These are phyloP conservation scores for Plasmodium knowlesi DNA, from an alignment of 169 alveolate species.

Conservation along the genomic window DNA sequence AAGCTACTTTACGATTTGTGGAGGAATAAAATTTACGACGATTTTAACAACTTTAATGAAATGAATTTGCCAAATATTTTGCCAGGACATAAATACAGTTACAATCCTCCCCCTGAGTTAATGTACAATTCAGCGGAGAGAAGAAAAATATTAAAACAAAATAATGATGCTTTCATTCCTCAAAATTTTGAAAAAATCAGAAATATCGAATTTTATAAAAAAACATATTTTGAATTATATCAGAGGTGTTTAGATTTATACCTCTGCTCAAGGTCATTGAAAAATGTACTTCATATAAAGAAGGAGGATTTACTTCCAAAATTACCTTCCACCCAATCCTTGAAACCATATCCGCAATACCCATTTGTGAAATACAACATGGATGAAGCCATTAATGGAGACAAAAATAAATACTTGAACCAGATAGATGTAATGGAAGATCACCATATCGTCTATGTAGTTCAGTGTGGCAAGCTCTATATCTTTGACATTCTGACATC, in stretches of 20 bases:
- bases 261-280: conserved; percentile 51
- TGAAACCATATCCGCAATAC: conserved; percentile 63
- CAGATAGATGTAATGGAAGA: conserved; percentile 51
- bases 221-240: conserved; percentile 66
- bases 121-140: conserved; percentile 16
- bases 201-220: conserved; percentile 57
- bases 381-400: background rate
- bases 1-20: conserved; percentile 49
- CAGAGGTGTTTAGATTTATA: conserved; percentile 72
- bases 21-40: conserved; percentile 64
- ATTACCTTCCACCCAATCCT: conserved; percentile 38
- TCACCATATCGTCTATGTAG: conserved; percentile 17
- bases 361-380: conserved; percentile 35
- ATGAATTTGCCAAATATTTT: conserved; percentile 51
- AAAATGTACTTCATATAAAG: conserved; percentile 59
- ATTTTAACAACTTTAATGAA: conserved; percentile 19
- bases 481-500: conserved; percentile 65
- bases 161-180: conserved; percentile 45
- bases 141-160: conserved; percentile 47
- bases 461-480: conserved; percentile 18
- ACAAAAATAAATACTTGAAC: background rate
- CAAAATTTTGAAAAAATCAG: conserved; percentile 37
- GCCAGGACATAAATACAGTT: conserved; percentile 76
- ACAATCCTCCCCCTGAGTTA: conserved; percentile 75
- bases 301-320: conserved; percentile 73